Evolutionary conservation across 1,284 basidiomycete genomes (phyloP).

Genomic region (Trichosporon coremiiforme): DNA sequence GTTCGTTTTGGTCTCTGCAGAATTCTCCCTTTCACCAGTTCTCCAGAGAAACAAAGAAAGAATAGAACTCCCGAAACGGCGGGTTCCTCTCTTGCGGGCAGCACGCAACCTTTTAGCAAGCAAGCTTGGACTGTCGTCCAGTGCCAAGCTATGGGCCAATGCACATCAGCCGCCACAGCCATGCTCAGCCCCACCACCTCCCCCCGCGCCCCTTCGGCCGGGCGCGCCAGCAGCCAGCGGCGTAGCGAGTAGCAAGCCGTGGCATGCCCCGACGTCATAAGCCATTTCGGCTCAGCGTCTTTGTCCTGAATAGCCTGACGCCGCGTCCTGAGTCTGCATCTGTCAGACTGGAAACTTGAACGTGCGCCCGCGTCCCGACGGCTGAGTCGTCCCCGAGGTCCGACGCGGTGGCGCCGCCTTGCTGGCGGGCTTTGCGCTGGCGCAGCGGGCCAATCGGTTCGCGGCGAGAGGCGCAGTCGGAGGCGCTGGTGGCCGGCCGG

Average conservation of each 20-base stretch:
- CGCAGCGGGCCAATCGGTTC: background rate
- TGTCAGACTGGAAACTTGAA: background rate
- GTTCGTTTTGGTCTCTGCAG: background rate
- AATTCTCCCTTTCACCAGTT: background rate
- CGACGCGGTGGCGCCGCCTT: background rate
- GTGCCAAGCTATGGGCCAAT: background rate
- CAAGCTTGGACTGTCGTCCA: too few species aligned
- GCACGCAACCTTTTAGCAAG: background rate
- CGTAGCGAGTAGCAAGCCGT: background rate
- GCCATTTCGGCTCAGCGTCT: background rate
- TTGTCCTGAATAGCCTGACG: background rate
- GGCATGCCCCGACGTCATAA: slow-evolving; percentile 4
- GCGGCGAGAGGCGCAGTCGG: background rate
- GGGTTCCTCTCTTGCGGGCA: background rate
- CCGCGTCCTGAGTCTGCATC: background rate
- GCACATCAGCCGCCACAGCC: slow-evolving; percentile 3
- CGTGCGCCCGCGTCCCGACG: background rate
- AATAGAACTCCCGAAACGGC: background rate
- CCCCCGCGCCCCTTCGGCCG: too few species aligned
- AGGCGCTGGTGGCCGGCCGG: background rate
- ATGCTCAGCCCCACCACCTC: background rate
- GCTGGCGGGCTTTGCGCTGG: background rate
- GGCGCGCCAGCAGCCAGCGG: background rate
- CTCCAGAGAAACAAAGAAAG: slow-evolving; percentile 4
- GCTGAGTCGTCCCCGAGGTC: background rate